A percentile compares a stretch with the other conserved stretches of the same genome.
phyloP scores from a whole-genome alignment of 2,329 filamentous ascomycete genomes.

The Beauveria australis region DNA sequence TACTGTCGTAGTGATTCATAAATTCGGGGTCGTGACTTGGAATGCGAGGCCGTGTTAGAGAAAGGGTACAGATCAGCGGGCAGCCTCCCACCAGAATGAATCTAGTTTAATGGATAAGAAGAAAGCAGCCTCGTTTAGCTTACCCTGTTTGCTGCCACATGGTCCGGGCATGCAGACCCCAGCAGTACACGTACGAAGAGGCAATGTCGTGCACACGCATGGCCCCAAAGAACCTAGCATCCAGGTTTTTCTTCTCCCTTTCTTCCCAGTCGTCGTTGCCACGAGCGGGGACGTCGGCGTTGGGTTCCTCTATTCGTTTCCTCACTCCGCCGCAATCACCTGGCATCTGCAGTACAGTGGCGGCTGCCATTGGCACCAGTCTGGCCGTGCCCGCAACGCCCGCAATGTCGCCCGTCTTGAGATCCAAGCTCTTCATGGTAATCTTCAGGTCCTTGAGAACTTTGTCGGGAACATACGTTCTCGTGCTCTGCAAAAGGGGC shows the following conservation, averaged over 20 bases:
- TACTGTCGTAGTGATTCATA: neutral
- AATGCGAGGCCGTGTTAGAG: neutral
- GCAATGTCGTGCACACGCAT: neutral
- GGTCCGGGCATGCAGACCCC: neutral
- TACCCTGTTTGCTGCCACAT: neutral
- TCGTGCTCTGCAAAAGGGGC: neutral
- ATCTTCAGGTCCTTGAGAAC: neutral
- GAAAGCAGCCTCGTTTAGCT: neutral
- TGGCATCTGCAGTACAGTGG: neutral
- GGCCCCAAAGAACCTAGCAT: neutral
- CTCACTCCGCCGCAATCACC: too few relatives aligned
- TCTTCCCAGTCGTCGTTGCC: neutral
- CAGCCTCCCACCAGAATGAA: neutral
- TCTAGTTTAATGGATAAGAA: too few relatives aligned
- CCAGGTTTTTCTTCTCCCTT: neutral
- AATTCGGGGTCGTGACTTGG: neutral
- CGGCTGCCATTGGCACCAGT: neutral
- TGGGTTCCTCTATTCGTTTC: too few relatives aligned
- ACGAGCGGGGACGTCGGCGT: neutral
- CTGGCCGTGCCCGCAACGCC: neutral
- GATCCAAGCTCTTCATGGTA: neutral
- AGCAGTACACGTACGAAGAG: neutral
- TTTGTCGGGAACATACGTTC: neutral
- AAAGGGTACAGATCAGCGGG: neutral
- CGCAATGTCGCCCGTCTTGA: neutral